These are phyloP conservation scores for Populus simonii DNA, from an alignment of 345 rosid genomes.

Conservation along the genomic window DNA sequence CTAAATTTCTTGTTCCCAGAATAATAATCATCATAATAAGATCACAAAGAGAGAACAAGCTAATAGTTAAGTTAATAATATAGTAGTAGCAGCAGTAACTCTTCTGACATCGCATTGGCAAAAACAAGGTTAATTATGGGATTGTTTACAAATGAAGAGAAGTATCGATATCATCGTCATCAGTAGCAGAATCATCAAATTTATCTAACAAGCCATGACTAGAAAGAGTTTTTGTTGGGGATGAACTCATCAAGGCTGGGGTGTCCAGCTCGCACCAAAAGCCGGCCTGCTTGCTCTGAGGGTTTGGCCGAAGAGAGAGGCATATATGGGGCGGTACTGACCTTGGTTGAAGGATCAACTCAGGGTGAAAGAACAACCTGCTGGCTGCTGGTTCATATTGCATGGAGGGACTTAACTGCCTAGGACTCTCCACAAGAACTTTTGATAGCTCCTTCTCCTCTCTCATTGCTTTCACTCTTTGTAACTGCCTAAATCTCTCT, in stretches of 20 bases:
- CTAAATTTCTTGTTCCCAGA: no score
- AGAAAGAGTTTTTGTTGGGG: background rate
- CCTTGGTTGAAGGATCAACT: background rate
- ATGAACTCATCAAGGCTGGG: background rate
- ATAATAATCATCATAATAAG: no score
- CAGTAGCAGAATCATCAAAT: conserved; percentile 2
- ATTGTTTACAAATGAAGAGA: conserved; percentile 10
- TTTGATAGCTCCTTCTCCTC: conserved; percentile 51
- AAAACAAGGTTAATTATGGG: background rate
- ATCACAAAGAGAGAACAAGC: background rate
- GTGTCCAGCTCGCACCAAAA: background rate
- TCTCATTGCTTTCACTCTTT: conserved; percentile 59
- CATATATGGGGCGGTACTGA: background rate
- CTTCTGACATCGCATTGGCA: background rate
- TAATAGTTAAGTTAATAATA: background rate
- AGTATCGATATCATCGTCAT: conserved; percentile 5
- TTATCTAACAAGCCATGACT: background rate
- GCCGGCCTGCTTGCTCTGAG: background rate
- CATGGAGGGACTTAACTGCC: background rate
- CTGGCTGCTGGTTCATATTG: background rate
- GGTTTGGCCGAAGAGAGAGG: background rate
- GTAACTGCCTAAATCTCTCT: conserved; percentile 68
- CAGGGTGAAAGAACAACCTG: conserved; percentile 2
- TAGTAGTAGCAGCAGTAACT: background rate
- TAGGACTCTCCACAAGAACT: background rate